phyloP scores from a whole-genome alignment of 225 moss, liverwort and hornwort genomes.

The Neckera pumila region DNA sequence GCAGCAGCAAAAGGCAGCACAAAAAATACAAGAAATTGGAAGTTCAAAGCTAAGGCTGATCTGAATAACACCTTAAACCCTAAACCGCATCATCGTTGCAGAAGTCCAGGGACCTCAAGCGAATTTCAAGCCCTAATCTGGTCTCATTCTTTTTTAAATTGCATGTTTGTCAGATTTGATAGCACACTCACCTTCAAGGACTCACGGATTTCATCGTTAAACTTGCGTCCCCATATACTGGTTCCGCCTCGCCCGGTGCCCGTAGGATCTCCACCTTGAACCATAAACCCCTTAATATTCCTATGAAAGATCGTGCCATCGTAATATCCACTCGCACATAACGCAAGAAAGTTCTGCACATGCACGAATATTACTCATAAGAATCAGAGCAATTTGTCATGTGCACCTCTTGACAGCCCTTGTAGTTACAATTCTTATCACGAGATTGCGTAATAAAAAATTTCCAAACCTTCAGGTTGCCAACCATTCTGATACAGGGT shows the following conservation, averaged over 20 bases:
- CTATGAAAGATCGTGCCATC: slow-evolving; percentile 92
- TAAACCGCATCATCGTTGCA: background rate
- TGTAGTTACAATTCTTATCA: background rate
- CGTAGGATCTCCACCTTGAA: slow-evolving; percentile 98
- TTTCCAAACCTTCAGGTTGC: background rate
- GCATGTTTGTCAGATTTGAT: background rate
- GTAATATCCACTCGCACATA: slow-evolving; percentile 74
- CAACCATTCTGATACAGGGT: background rate
- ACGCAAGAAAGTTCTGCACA: slow-evolving; percentile 85
- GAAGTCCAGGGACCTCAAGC: background rate
- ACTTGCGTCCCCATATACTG: slow-evolving; percentile 96
- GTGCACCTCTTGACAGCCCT: background rate
- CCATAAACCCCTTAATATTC: slow-evolving; percentile 97
- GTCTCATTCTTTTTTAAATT: background rate
- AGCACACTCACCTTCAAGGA: slow-evolving; percentile 65
- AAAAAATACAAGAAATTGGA: background rate
- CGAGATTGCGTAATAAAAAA: background rate
- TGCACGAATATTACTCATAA: background rate
- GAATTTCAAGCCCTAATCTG: background rate
- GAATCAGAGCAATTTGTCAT: background rate
- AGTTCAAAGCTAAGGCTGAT: background rate
- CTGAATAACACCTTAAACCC: background rate
- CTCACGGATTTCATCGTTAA: slow-evolving; percentile 94
- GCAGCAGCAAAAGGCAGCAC: background rate
- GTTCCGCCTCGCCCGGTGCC: slow-evolving; percentile 91